Percentiles rank a stretch among this genome's conserved stretches.
These are phyloP conservation scores for Aspergillus latus DNA, from an alignment of 2,329 filamentous ascomycete species.

Conservation along the genomic window DNA sequence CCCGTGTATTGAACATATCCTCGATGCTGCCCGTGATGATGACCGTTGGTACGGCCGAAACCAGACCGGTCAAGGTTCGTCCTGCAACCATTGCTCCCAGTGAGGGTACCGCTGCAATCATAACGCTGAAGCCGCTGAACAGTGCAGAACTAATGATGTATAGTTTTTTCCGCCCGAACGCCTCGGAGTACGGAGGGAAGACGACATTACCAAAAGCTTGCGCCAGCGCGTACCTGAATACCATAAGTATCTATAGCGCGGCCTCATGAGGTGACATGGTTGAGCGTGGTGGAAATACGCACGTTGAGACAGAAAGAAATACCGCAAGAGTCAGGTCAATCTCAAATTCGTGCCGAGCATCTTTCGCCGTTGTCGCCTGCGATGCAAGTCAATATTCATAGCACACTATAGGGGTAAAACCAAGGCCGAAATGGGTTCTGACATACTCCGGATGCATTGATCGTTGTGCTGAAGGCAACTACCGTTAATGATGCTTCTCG, in stretches of 20 bases:
- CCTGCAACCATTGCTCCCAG: conserved; percentile 38
- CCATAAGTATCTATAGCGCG: background rate
- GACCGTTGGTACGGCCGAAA: conserved; percentile 49
- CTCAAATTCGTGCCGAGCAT: conserved; percentile 16
- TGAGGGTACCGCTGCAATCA: conserved; percentile 37
- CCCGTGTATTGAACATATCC: conserved; percentile 48
- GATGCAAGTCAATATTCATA: background rate
- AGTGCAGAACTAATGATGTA: conserved; percentile 28
- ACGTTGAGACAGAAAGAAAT: conserved; percentile 24
- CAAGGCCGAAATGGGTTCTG: background rate
- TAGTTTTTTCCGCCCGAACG: conserved; percentile 33
- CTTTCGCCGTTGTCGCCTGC: conserved; percentile 19
- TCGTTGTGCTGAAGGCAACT: conserved; percentile 11
- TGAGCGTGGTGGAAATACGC: background rate
- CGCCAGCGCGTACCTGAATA: conserved; percentile 27
- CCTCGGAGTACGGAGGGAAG: conserved; percentile 34
- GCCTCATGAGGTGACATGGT: background rate
- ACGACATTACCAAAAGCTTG: conserved; percentile 31
- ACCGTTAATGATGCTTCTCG: background rate
- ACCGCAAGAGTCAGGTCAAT: conserved; percentile 18
- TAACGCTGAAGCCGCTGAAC: conserved; percentile 29
- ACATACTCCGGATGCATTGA: conserved; percentile 18
- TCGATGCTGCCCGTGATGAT: conserved; percentile 50
- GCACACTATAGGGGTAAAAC: background rate
- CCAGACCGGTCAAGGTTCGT: conserved; percentile 43